A percentile compares a stretch with the other conserved stretches of the same genome.
phyloP scores from a whole-genome alignment of 148 eudicot genomes.

The Silene uniflora region DNA sequence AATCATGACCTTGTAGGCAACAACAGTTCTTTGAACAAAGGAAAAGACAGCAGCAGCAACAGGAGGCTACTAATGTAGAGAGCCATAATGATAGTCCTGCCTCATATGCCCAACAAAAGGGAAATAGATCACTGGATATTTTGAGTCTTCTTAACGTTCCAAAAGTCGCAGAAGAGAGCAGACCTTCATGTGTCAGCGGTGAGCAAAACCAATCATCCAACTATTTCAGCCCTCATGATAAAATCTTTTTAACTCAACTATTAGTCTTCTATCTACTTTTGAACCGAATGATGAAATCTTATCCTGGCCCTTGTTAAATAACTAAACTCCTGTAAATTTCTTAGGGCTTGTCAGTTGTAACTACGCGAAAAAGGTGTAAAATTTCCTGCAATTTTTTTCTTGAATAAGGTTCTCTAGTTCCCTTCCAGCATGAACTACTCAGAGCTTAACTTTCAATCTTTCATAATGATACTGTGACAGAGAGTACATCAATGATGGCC shows the following conservation, averaged over 20 bases:
- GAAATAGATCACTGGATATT: slow-evolving; percentile 65
- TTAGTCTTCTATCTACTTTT: slow-evolving; percentile 1
- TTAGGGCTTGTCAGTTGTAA: neutral
- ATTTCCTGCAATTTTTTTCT: neutral
- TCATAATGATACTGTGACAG: slow-evolving; percentile 18
- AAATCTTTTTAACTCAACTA: neutral
- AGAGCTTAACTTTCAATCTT: slow-evolving; percentile 8
- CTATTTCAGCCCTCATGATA: neutral
- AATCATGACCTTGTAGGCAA: slow-evolving; percentile 41
- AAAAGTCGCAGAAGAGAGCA: slow-evolving; percentile 35
- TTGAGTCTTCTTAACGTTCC: slow-evolving; percentile 60
- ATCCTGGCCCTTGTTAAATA: neutral
- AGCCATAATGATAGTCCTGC: slow-evolving; percentile 34
- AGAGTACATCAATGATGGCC: slow-evolving; percentile 12
- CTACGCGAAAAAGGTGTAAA: neutral
- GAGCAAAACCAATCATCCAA: slow-evolving; percentile 13
- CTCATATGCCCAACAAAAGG: slow-evolving; percentile 26
- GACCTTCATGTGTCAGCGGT: slow-evolving; percentile 35
- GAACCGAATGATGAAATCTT: neutral
- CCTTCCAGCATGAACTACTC: slow-evolving; percentile 5
- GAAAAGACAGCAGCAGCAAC: slow-evolving; percentile 57
- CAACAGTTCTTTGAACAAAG: slow-evolving; percentile 90
- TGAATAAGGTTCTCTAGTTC: neutral
- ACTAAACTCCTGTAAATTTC: neutral
- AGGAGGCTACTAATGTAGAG: slow-evolving; percentile 36